phyloP scores from a whole-genome alignment of 73 alveolate species.

The Uronychia setigera region DNA sequence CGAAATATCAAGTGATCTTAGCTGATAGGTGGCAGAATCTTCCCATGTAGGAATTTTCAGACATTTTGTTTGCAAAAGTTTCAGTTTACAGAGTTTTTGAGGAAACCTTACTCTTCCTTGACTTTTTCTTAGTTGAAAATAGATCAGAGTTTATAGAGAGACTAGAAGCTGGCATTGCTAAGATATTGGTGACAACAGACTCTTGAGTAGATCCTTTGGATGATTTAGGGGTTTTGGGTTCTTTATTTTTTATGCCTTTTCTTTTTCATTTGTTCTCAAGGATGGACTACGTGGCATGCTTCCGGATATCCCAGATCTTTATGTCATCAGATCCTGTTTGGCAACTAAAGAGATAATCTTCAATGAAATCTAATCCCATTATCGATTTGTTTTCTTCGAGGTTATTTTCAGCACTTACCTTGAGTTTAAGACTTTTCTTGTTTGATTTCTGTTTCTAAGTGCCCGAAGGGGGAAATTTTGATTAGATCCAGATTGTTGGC shows the following conservation, averaged over 20 bases:
- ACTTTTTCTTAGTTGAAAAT: background rate
- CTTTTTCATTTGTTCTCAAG: background rate
- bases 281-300: too few species aligned
- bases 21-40: too few species aligned
- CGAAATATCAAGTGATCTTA: too few species aligned
- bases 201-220: background rate
- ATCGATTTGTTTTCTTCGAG: too few species aligned
- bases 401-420: too few species aligned
- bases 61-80: too few species aligned
- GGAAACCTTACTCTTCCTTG: background rate
- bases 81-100: too few species aligned
- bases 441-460: too few species aligned
- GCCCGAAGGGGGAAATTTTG: too few species aligned
- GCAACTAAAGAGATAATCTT: background rate
- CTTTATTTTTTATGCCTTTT: background rate
- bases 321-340: background rate
- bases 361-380: background rate
- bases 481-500: too few species aligned
- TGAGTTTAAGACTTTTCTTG: too few species aligned
- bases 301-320: background rate
- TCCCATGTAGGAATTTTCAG: too few species aligned
- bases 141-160: background rate
- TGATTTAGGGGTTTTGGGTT: background rate
- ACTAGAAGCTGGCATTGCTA: background rate
- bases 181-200: background rate